Conservation (phyloP, 1,284 basidiomycete genomes). For the Tylopilus sp. region DNA sequence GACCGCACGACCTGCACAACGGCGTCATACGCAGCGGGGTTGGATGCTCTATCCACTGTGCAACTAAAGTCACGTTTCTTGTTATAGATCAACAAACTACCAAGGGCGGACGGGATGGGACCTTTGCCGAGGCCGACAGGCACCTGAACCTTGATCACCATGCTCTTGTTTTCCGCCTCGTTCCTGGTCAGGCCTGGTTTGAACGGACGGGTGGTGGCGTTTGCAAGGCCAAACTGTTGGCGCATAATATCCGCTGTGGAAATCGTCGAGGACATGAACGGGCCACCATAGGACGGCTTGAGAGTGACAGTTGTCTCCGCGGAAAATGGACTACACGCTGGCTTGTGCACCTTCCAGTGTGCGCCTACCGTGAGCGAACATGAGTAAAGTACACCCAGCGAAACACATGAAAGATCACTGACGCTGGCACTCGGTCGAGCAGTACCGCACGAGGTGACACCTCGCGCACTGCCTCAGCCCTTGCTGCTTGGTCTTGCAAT, state of each 20-base stretch:
- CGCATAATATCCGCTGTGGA: constrained; percentile 38
- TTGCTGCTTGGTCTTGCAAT: constrained; percentile 32
- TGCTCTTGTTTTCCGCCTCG: constrained; percentile 35
- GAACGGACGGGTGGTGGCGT: constrained; percentile 5
- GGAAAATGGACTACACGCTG: constrained; percentile 45
- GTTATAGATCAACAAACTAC: constrained; percentile 47
- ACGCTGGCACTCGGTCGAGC: constrained; percentile 56
- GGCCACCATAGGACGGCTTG: constrained; percentile 42
- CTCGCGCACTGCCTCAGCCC: constrained; percentile 45
- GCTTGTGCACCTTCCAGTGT: constrained; percentile 52
- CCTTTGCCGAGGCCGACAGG: constrained; percentile 26
- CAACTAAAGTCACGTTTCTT: constrained; percentile 54
- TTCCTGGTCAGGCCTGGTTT: constrained; percentile 16
- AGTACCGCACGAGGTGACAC: constrained; percentile 49
- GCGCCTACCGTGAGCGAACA: constrained; percentile 31
- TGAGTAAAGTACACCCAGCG: neutral
- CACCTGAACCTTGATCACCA: constrained; percentile 57
- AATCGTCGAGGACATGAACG: constrained; percentile 19
- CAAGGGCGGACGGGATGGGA: constrained; percentile 9
- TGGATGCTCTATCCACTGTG: constrained; percentile 36
- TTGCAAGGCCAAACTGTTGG: constrained; percentile 34
- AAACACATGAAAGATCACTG: constrained; percentile 19
- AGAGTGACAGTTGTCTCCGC: constrained; percentile 44
- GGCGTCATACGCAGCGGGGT: constrained; percentile 40
- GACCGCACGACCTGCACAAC: constrained; percentile 39